Evolutionary conservation across 257 asterid genomes (phyloP).

Genomic region (Gentiana dahurica): DNA sequence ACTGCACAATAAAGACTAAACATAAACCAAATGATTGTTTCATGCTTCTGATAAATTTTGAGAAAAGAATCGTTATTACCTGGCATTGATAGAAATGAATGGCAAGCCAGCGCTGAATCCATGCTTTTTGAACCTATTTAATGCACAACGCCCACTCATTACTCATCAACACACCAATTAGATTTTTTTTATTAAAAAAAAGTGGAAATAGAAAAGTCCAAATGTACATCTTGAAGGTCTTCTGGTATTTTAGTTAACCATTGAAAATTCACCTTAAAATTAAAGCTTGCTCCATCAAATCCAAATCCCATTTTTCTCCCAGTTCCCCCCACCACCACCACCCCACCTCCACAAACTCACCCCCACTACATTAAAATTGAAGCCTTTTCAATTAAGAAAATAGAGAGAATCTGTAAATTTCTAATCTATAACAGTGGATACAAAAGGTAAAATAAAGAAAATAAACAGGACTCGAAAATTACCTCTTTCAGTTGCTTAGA

Average conservation of each 20-base stretch:
- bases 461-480: neutral
- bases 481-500: constrained; percentile 31
- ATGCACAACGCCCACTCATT: neutral
- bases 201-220: neutral
- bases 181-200: neutral
- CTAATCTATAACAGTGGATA: too few species aligned
- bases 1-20: constrained; percentile 24
- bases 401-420: too few species aligned
- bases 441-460: too few species aligned
- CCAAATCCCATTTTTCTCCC: neutral
- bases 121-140: constrained; percentile 25
- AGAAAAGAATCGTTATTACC: constrained; percentile 14
- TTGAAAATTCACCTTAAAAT: neutral
- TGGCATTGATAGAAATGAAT: constrained; percentile 27
- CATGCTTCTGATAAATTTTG: neutral
- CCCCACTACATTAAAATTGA: too few species aligned
- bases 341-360: too few species aligned
- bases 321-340: neutral
- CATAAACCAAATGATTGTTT: constrained; percentile 1
- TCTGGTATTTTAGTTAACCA: too few species aligned
- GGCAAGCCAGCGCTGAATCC: constrained; percentile 41
- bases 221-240: neutral
- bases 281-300: neutral
- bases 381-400: too few species aligned
- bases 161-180: neutral